Conservation (phyloP, 2,329 filamentous ascomycete species). For the Fonsecaea multimorphosa region DNA sequence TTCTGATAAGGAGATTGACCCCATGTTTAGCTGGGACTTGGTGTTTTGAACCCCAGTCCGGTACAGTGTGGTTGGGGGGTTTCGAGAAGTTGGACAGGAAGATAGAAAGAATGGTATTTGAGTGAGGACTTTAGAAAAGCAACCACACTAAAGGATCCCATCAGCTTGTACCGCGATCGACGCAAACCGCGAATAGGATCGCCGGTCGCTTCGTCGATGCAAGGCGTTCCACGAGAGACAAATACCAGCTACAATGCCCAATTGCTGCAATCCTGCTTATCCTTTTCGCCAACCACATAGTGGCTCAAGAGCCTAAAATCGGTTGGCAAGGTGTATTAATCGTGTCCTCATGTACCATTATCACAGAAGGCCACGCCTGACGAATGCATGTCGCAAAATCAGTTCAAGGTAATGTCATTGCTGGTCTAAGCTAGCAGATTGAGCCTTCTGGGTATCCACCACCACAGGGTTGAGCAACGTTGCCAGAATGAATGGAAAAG, state of each 20-base stretch:
- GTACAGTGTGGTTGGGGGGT: not conserved
- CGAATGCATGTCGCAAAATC: not conserved
- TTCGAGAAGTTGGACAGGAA: no score
- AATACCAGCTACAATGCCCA: not conserved
- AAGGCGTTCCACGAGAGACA: not conserved
- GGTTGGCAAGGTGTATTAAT: not conserved
- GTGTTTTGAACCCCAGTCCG: not conserved
- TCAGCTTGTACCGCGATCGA: not conserved
- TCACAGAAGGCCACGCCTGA: not conserved
- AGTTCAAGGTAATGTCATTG: constrained; percentile 33
- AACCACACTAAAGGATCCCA: not conserved
- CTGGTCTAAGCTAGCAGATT: constrained; percentile 29
- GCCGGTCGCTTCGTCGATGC: not conserved
- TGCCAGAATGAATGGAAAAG: constrained; percentile 20
- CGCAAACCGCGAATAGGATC: not conserved
- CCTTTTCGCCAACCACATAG: not conserved
- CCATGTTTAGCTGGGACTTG: constrained; percentile 5
- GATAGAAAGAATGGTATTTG: not conserved
- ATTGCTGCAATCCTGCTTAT: not conserved
- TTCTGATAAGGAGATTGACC: constrained; percentile 12
- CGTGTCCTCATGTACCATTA: not conserved
- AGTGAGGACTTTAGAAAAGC: not conserved
- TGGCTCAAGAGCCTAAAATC: no score
- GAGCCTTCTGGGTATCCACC: constrained; percentile 23
- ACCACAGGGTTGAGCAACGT: constrained; percentile 14